Conservation (phyloP, 1,284 basidiomycete species). For the Cutaneotrichosporon mucoides region DNA sequence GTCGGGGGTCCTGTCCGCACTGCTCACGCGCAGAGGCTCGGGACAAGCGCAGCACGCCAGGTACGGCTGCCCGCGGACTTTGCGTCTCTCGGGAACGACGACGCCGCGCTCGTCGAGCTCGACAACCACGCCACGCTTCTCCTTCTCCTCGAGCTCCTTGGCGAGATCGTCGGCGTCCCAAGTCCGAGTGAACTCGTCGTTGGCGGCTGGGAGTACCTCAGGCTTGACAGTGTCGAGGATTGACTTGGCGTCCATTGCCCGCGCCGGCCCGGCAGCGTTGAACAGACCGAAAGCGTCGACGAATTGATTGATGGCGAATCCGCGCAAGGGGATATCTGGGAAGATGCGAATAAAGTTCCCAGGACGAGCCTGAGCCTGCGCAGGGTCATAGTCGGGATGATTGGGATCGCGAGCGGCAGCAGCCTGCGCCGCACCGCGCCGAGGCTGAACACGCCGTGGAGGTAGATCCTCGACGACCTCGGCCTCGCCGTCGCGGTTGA, state of each 20-base stretch:
- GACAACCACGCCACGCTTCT: conserved; percentile 1
- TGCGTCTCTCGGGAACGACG: conserved; percentile 17
- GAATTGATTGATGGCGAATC: no score
- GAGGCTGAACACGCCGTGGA: no score
- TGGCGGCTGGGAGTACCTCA: conserved; percentile 8
- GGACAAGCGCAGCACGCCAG: conserved; percentile 42
- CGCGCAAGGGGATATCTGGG: no score
- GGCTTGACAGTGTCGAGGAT: conserved; percentile 24
- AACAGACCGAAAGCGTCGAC: not conserved
- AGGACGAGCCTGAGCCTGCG: no score
- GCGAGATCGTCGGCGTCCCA: conserved; percentile 29
- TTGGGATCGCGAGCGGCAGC: not conserved
- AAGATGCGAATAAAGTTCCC: no score
- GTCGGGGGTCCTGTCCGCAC: conserved; percentile 28
- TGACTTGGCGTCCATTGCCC: not conserved
- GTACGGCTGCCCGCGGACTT: conserved; percentile 15
- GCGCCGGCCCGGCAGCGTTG: not conserved
- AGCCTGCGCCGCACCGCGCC: no score
- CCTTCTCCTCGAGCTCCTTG: conserved; percentile 6
- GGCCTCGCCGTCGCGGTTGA: not conserved
- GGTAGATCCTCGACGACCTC: no score
- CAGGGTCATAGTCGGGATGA: not conserved
- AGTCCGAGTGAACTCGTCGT: conserved; percentile 21
- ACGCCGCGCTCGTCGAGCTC: conserved; percentile 30
- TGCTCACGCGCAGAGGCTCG: conserved; percentile 34